Evolutionary conservation across 805 yeast species (phyloP).

Genomic region (Myxozyma vanderwaltii): DNA sequence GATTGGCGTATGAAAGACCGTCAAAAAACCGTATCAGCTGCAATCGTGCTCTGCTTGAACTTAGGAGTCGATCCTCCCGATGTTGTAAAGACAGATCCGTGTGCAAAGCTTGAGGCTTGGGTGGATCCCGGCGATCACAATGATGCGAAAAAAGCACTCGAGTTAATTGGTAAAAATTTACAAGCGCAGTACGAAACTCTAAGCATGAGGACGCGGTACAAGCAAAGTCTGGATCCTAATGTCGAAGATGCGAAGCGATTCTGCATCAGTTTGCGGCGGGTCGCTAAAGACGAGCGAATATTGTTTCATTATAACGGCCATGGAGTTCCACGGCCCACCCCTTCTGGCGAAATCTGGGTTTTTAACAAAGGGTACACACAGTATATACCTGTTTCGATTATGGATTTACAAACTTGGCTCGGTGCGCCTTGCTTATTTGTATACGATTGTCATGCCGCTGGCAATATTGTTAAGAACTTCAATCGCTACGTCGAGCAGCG

Average conservation of each 20-base stretch:
- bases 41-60: slow-evolving; percentile 84
- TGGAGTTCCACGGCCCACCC: slow-evolving; percentile 97
- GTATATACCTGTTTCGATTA: slow-evolving; percentile 93
- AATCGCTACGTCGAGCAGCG: slow-evolving; percentile 87
- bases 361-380: slow-evolving; percentile 96
- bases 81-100: slow-evolving; percentile 86
- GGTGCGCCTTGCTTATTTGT: slow-evolving; percentile 97
- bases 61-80: slow-evolving; percentile 98
- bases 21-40: slow-evolving; percentile 91
- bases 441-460: slow-evolving; percentile 93
- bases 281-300: slow-evolving; percentile 90
- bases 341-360: slow-evolving; percentile 97
- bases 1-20: slow-evolving; percentile 96
- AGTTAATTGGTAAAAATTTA: slow-evolving; percentile 82
- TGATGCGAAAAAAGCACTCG: slow-evolving; percentile 88
- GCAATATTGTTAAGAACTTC: slow-evolving; percentile 86
- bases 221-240: slow-evolving; percentile 89
- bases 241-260: slow-evolving; percentile 93
- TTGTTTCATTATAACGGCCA: slow-evolving; percentile 96
- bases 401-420: slow-evolving; percentile 93
- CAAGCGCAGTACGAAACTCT: slow-evolving; percentile 89
- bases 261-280: slow-evolving; percentile 82
- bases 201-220: slow-evolving; percentile 83
- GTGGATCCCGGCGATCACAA: slow-evolving; percentile 76
- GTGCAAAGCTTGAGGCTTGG: slow-evolving; percentile 92